Base-by-base conservation (phyloP, 1,284 basidiomycete species). In the Marasmius oreades region DNA sequence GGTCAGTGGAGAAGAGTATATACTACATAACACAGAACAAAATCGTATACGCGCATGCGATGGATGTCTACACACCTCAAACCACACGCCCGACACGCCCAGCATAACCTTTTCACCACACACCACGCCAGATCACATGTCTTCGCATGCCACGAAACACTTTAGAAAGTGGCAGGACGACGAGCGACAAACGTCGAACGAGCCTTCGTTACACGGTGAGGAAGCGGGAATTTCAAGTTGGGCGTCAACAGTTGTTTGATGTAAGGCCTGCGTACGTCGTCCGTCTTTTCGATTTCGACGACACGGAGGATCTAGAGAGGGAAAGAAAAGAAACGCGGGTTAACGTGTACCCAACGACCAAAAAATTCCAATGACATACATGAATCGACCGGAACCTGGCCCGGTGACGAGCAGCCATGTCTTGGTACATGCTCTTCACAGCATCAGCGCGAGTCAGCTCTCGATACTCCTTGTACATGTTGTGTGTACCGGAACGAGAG, bases 401-500 rank as follows among this genome's bases (percentile, higher is more conserved):
- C 80, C 96, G 94, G 79, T 99, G 97, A 66, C 95, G 87, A 63
- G 96, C 95, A 69, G 97, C 94, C 96, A 99, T 98, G 80, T 99
- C 96, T 80, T 99, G 96, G 87, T 99, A 99, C 76, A 98, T 81
- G 67, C 88, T 82, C 84, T 93, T 95, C 72, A 98, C 97, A 61
- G 97, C 96, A 74, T 94, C 95, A 60, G 93, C 90, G 65, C 97
- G 90, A 67, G 84, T 85, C 65, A 99, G 87, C 66, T 97, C 96
- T 71, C 95, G 93, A 92, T 93, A 98, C 82, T 99, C 96, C 85
- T 90, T 91, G 84, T 92, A 92, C 90, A 91, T 90, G 86, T 98
- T 97, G 87, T 97, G 95, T 57, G 95, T 98, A 62, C 95, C 95
- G 51, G 93, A 96, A 69, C 94, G 93, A 57, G 95, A 97, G 79